Conservation (phyloP, 257 asterid species). For the Rubia yunnanensis region DNA sequence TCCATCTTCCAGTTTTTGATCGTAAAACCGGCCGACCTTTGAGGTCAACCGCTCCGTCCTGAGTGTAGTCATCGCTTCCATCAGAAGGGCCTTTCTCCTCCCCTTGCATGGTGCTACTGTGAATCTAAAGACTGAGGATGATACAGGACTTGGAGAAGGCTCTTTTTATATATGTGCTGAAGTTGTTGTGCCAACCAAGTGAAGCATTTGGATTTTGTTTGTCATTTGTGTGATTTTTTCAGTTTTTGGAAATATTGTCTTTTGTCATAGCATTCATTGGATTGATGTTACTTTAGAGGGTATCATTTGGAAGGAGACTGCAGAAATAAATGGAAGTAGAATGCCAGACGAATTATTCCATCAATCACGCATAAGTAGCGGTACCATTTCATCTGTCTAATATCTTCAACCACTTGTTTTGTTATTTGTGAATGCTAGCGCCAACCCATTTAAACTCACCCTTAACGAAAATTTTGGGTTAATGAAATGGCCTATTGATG, state of each 20-base stretch:
- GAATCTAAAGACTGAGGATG: not conserved
- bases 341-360: not conserved
- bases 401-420: too few relatives aligned
- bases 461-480: not conserved
- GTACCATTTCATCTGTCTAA: too few relatives aligned
- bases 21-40: conserved; percentile 52
- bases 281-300: not conserved
- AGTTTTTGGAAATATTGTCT: not conserved
- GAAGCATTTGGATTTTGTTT: not conserved
- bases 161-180: not conserved
- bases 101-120: conserved; percentile 7
- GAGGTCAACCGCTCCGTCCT: conserved; percentile 61
- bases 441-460: not conserved
- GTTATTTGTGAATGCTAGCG: not conserved
- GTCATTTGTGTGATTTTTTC: not conserved
- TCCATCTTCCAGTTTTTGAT: conserved; percentile 64
- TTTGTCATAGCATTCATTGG: not conserved
- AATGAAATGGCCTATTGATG: too few relatives aligned
- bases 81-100: conserved; percentile 30
- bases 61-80: conserved; percentile 42
- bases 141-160: not conserved
- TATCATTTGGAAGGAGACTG: not conserved
- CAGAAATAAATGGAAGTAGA: not conserved
- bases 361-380: not conserved
- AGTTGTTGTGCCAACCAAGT: not conserved